Base-by-base conservation (phyloP, 78 protist species). In the Speleostelium caveatum region DNA sequence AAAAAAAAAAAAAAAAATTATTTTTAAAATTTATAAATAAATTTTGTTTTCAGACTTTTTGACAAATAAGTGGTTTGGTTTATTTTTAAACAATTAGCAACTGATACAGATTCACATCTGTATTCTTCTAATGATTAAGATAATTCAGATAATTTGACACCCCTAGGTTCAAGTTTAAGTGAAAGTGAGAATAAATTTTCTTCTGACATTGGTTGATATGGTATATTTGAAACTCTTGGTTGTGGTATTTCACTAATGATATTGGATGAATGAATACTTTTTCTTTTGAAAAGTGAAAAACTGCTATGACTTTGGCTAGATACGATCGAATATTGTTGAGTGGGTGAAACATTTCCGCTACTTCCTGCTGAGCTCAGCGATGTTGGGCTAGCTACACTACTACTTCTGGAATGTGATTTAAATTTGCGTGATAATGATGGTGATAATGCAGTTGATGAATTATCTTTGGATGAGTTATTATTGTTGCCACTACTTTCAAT, bases 151-250 rank as follows among this genome's bases (percentile, higher is more conserved):
- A 42, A 56, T 67, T 79, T 79, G 7, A 79, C 76, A 55, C 88
- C 88, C 36, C 76, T 45, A 33, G 88, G 88, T 56, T 79, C 88
- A 1, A 79, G 56, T 66, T 56, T 79, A 17, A 79, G 21, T n/a
- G 76, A 79, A 38, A 79, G 41, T 45, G 33, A 45, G 69, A 68
- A 79, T 56, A 79, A 38, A 19, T 45, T 51, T 79, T 79, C 88
- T 26, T 79, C 88, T 21, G 76, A 32, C 88, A 79, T 79, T 55
- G 88, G 88, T 30, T 26, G 35, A 28, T 67, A 79, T 22, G 68
- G 26, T 14, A 10, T 6, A 14, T 6, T 14, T 14, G 6, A 10
- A 45, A 14, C n/a, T 45, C 10, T 45, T 14, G 53, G 53, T 39
- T 65, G 88, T 30, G 79, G 79, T 2, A 51, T 42, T 4, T 38